phyloP scores from a whole-genome alignment of 2,329 filamentous ascomycete genomes.

The Colletotrichum tropicicola region DNA sequence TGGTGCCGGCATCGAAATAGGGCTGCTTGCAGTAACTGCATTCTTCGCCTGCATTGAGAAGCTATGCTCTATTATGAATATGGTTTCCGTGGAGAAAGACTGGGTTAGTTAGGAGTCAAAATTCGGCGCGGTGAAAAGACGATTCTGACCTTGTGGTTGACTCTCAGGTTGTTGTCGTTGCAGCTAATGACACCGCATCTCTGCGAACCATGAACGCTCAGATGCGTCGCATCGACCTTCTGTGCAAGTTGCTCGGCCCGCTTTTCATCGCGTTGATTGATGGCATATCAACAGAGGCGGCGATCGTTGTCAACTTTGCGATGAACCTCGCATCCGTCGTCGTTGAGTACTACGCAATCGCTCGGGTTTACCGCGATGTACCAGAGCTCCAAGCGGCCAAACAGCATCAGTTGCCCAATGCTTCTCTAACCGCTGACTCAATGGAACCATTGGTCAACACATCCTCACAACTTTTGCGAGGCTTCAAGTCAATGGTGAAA shows the following conservation, averaged over 20 bases:
- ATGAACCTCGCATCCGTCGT: constrained; percentile 59
- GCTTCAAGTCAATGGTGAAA: background rate
- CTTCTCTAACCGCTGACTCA: background rate
- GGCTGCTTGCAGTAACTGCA: background rate
- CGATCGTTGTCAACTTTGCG: constrained; percentile 57
- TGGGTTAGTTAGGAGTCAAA: constrained; percentile 62
- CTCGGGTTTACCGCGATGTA: constrained; percentile 38
- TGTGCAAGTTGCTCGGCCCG: constrained; percentile 67
- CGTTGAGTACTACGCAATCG: constrained; percentile 63
- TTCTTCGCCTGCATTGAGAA: constrained; percentile 68
- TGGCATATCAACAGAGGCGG: constrained; percentile 53
- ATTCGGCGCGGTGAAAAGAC: too few relatives aligned
- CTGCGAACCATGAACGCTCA: constrained; percentile 58
- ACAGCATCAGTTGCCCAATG: background rate
- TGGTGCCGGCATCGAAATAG: background rate
- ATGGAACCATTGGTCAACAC: background rate
- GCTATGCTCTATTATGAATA: constrained; percentile 69
- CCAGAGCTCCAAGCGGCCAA: constrained; percentile 38
- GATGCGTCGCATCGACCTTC: constrained; percentile 70
- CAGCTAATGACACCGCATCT: constrained; percentile 5
- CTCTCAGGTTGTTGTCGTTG: constrained; percentile 51
- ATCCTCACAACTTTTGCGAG: background rate
- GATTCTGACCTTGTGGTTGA: too few relatives aligned
- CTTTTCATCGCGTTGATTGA: constrained; percentile 64
- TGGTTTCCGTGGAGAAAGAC: constrained; percentile 75